Conservation (phyloP, 108 stramenopile genomes). For the Chaetoceros muelleri region DNA sequence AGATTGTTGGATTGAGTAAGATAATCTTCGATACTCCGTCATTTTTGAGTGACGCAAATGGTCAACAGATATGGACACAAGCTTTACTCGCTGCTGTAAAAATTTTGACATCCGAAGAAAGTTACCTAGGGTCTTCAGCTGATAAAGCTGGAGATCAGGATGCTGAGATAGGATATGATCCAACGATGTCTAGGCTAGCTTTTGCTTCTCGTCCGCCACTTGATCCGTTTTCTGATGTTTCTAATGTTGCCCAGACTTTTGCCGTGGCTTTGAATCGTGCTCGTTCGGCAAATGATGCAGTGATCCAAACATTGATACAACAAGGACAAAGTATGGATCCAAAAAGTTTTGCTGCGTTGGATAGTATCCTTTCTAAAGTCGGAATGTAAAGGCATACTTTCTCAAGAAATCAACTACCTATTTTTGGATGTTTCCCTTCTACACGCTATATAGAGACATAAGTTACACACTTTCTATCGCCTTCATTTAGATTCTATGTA, state of each 20-base stretch:
- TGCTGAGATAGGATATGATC: constrained; percentile 58
- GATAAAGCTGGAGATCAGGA: constrained; percentile 13
- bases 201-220: constrained; percentile 45
- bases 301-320: constrained; percentile 48
- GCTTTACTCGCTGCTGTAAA: constrained; percentile 25
- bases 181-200: constrained; percentile 56
- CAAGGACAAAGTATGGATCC: constrained; percentile 41
- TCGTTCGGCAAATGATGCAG: constrained; percentile 32
- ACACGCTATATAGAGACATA: too few relatives aligned
- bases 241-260: constrained; percentile 41
- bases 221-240: constrained; percentile 62
- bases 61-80: constrained; percentile 38
- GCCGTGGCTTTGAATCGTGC: constrained; percentile 32
- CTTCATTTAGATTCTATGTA: too few relatives aligned
- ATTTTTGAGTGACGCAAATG: constrained; percentile 37
- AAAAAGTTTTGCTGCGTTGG: constrained; percentile 48
- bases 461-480: too few relatives aligned
- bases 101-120: constrained; percentile 38
- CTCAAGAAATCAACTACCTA: too few relatives aligned
- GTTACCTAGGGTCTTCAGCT: constrained; percentile 17
- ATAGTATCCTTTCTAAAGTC: constrained; percentile 36
- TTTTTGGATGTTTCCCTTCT: too few relatives aligned
- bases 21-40: constrained; percentile 58
- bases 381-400: constrained; percentile 14
- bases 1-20: constrained; percentile 57